Conservation (phyloP, 345 rosid genomes). For the Hevea brasiliensis region DNA sequence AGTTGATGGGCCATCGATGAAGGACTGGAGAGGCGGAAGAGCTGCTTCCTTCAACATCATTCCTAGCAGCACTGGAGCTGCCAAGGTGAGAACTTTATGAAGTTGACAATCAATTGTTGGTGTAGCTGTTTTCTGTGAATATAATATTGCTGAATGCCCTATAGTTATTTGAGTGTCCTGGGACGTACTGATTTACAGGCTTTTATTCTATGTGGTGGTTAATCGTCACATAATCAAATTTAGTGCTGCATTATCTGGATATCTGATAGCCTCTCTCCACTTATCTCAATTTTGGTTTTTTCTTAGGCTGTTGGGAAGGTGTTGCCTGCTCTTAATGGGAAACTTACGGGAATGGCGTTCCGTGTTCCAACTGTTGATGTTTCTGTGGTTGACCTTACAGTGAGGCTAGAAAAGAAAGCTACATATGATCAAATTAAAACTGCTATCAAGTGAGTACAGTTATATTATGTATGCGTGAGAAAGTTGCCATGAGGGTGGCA, state of each 20-base stretch:
- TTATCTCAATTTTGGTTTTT: no score
- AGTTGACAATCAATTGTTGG: not conserved
- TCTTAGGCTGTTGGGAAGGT: conserved; percentile 36
- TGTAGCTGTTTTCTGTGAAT: not conserved
- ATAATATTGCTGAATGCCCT: not conserved
- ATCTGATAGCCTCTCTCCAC: not conserved
- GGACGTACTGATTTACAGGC: not conserved
- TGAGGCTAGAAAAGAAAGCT: conserved; percentile 25
- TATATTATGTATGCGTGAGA: not conserved
- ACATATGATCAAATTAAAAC: conserved; percentile 26
- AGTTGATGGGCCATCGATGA: conserved; percentile 35
- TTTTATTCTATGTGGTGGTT: not conserved
- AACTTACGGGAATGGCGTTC: conserved; percentile 35
- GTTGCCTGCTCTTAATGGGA: conserved; percentile 31
- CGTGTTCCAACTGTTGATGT: conserved; percentile 37
- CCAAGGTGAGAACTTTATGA: conserved; percentile 22
- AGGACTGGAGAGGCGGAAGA: conserved; percentile 40
- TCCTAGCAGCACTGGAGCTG: conserved; percentile 42
- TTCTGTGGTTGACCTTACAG: conserved; percentile 35
- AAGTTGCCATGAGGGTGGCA: no score
- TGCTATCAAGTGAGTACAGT: conserved; percentile 30
- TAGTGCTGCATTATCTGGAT: not conserved
- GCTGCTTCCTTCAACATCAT: conserved; percentile 37
- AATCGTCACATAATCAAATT: not conserved
- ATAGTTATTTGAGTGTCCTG: not conserved